A percentile compares a stretch with the other conserved stretches of the same genome.
Conservation (phyloP, 2,329 filamentous ascomycete species). For the Nemania sp. region DNA sequence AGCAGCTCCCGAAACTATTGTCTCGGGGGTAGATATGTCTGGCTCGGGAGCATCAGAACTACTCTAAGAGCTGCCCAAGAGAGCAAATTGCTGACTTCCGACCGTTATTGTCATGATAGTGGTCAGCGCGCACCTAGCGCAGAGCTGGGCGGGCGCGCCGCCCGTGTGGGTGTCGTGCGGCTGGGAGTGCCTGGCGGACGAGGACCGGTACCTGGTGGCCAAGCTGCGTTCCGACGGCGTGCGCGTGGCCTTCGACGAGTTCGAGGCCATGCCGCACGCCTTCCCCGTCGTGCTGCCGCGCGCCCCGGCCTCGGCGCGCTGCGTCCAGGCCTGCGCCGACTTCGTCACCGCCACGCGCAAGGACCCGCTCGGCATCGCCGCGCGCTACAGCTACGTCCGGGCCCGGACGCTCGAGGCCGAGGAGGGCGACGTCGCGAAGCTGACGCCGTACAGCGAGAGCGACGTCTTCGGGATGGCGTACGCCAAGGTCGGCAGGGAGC, state of each 20-base stretch:
- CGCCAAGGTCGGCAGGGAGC: slow-evolving; percentile 35
- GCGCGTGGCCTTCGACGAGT: slow-evolving; percentile 69
- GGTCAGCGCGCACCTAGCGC: slow-evolving; percentile 66
- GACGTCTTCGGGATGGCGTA: slow-evolving; percentile 49
- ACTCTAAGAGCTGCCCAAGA: too few relatives aligned
- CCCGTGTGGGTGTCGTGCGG: slow-evolving; percentile 72
- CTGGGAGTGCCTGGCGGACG: slow-evolving; percentile 73
- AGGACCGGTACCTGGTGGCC: slow-evolving; percentile 63
- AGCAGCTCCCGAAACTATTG: too few relatives aligned
- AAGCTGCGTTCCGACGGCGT: slow-evolving; percentile 62
- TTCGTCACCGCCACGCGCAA: slow-evolving; percentile 56
- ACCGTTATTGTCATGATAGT: too few relatives aligned
- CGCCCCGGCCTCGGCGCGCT: slow-evolving; percentile 53
- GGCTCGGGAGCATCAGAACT: too few relatives aligned
- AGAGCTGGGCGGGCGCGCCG: slow-evolving; percentile 64
- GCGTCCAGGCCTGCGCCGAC: slow-evolving; percentile 57
- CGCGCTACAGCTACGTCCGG: slow-evolving; percentile 52
- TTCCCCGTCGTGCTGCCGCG: slow-evolving; percentile 62
- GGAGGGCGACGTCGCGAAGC: slow-evolving; percentile 46
- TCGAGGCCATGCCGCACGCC: slow-evolving; percentile 76
- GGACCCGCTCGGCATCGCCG: slow-evolving; percentile 41
- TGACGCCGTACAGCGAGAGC: slow-evolving; percentile 51
- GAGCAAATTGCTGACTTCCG: too few relatives aligned
- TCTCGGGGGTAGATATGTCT: too few relatives aligned
- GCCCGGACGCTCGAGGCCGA: slow-evolving; percentile 57